Base-by-base conservation (phyloP, 2,329 filamentous ascomycete species). In the Arthrinium phaeospermum region DNA sequence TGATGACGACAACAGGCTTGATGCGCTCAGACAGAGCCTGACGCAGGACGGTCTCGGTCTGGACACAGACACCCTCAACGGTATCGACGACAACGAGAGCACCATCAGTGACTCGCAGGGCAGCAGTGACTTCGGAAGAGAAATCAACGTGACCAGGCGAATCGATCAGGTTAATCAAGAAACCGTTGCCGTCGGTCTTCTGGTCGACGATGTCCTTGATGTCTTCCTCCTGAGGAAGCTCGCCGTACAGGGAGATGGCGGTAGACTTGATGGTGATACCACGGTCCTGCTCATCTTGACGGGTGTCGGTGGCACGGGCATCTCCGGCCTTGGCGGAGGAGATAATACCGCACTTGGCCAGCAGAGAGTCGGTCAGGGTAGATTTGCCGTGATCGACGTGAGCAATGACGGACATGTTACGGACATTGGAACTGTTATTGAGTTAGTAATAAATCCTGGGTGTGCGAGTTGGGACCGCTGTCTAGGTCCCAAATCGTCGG, bases 351-450 rank as follows among this genome's bases (percentile, higher is more conserved):
- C 96, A 96, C 89, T 97, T 96, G 89, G 97, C 95, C 84, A 99
- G 93, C 79, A 99, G 94, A 81, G 96, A 98, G 89, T 99, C 96
- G 92, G 96, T 98, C 82, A 99, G 91, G 85, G 96, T 99, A 81
- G 96, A 99, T 89, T 99, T 99, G 90, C 96, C 96, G 92, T 99
- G 96, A 88, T 99, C 96, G 92, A 99, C 95, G 90, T 99, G 96
- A 86, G 96, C 96, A 44, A 70, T 70, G 27, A 70, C 68, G 34
- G 46, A 53, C 68, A 70, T 70, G 68, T 70, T 64, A 64, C 69
- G 53, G 27, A 71, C 69, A 37, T 71, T 71, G 53, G 69, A 10
- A 27, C 67, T 68, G 4, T 64, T 8, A 22, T 30, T 2, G 0
- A 16, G 22, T 68, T 47, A 68, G 44, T 14, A 27, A 19, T 14